These are phyloP conservation scores for Thozetella sp. DNA, from an alignment of 495 filamentous ascomycete species.

Conservation along the genomic window DNA sequence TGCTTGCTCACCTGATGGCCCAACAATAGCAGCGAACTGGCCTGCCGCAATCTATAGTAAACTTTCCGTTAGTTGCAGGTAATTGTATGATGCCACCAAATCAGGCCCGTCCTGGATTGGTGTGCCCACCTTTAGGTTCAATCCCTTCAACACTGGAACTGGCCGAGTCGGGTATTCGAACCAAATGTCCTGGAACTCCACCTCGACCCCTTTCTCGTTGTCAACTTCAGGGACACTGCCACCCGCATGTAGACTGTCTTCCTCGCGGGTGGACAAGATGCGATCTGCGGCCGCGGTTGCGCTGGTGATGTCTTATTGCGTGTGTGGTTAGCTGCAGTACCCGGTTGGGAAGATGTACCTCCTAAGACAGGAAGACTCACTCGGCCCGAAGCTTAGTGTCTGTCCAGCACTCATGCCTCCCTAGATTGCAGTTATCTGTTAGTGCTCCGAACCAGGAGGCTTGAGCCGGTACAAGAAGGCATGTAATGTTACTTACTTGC, in stretches of 20 bases:
- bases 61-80: conserved; percentile 41
- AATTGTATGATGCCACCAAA: not conserved
- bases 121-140: conserved; percentile 43
- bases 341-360: too few species aligned
- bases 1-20: conserved; percentile 48
- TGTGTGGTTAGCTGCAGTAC: not conserved
- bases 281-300: conserved; percentile 40
- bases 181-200: conserved; percentile 50
- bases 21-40: conserved; percentile 64
- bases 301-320: conserved; percentile 39
- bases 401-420: conserved; percentile 31
- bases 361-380: conserved; percentile 30
- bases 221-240: conserved; percentile 35
- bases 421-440: too few species aligned
- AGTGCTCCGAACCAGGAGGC: too few species aligned
- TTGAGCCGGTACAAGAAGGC: too few species aligned
- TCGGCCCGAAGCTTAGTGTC: conserved; percentile 37
- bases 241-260: conserved; percentile 5
- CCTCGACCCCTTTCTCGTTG: conserved; percentile 35
- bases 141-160: conserved; percentile 35
- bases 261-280: conserved; percentile 31
- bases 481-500: too few species aligned
- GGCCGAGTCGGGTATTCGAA: conserved; percentile 56
- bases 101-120: too few species aligned
- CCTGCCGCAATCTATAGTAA: conserved; percentile 54